A percentile compares a stretch with the other conserved stretches of the same genome.
Conservation (phyloP, 257 asterid genomes). For the Solanum dulcamara region DNA sequence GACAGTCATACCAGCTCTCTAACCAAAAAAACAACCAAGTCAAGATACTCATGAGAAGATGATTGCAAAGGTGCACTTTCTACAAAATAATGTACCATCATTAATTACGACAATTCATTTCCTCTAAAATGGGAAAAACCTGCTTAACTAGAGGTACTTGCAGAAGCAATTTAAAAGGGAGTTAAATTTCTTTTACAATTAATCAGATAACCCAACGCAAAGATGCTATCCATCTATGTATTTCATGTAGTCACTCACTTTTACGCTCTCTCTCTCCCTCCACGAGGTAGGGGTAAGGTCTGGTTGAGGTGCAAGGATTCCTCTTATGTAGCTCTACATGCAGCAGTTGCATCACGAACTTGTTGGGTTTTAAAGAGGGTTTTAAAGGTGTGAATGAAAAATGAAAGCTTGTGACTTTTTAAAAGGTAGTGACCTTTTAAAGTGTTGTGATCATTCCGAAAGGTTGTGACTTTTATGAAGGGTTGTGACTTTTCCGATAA, state of each 20-base stretch:
- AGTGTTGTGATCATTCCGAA: too few species aligned
- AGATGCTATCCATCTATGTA: neutral
- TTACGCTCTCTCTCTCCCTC: neutral
- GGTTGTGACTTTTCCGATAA: too few species aligned
- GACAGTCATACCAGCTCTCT: slow-evolving; percentile 97
- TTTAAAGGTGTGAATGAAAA: too few species aligned
- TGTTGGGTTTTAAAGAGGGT: too few species aligned
- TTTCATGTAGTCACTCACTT: neutral
- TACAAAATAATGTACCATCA: neutral
- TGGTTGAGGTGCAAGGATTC: too few species aligned
- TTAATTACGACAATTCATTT: neutral
- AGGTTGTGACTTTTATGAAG: too few species aligned
- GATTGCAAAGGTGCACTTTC: neutral
- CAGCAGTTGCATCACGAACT: too few species aligned
- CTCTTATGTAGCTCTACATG: too few species aligned
- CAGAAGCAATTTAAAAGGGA: neutral
- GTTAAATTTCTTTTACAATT: neutral
- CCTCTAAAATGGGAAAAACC: neutral
- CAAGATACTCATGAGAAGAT: neutral
- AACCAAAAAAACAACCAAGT: slow-evolving; percentile 9
- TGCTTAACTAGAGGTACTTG: neutral
- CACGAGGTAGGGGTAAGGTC: neutral
- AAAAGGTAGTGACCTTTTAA: too few species aligned
- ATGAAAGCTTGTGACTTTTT: too few species aligned
- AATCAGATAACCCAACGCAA: neutral